Conservation (phyloP, 2,329 filamentous ascomycete genomes). For the Fusarium buxicola region DNA sequence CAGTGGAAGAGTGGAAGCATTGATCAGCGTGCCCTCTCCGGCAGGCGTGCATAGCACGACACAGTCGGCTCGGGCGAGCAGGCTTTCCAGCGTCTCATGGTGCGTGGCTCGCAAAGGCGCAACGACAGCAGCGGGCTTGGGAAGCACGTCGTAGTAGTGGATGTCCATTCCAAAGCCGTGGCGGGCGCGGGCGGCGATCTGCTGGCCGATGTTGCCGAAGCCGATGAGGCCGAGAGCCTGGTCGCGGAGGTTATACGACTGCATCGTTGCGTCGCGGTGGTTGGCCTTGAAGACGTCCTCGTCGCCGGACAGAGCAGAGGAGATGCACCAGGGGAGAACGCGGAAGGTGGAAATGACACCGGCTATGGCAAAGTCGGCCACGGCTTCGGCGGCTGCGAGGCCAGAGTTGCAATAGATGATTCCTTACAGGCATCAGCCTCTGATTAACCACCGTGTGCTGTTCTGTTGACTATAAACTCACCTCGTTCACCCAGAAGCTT, state of each 20-base stretch:
- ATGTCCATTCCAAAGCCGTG: conserved; percentile 75
- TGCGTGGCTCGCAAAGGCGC: conserved; percentile 58
- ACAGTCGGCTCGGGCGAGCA: conserved; percentile 68
- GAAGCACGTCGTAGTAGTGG: conserved; percentile 69
- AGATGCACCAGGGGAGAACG: conserved; percentile 72
- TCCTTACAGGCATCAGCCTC: conserved; percentile 51
- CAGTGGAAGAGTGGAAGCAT: conserved; percentile 57
- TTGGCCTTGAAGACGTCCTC: conserved; percentile 63
- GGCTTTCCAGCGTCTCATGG: conserved; percentile 61
- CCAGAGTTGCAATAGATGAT: conserved; percentile 81
- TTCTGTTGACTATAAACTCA: conserved; percentile 40
- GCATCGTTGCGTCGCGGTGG: conserved; percentile 68
- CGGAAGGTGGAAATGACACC: conserved; percentile 78
- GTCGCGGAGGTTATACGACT: conserved; percentile 72
- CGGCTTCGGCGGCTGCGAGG: conserved; percentile 76
- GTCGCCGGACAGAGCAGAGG: conserved; percentile 60
- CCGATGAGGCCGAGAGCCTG: conserved; percentile 75
- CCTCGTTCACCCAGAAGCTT: conserved; percentile 70
- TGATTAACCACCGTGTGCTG: background rate
- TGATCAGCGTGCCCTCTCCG: conserved; percentile 59
- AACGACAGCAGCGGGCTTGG: conserved; percentile 60
- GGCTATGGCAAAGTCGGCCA: conserved; percentile 77
- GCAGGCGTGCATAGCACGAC: conserved; percentile 71
- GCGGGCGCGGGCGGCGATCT: conserved; percentile 65
- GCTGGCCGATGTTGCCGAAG: conserved; percentile 73